phyloP scores from a whole-genome alignment of 2,329 filamentous ascomycete species.

The Colletotrichum noveboracense region DNA sequence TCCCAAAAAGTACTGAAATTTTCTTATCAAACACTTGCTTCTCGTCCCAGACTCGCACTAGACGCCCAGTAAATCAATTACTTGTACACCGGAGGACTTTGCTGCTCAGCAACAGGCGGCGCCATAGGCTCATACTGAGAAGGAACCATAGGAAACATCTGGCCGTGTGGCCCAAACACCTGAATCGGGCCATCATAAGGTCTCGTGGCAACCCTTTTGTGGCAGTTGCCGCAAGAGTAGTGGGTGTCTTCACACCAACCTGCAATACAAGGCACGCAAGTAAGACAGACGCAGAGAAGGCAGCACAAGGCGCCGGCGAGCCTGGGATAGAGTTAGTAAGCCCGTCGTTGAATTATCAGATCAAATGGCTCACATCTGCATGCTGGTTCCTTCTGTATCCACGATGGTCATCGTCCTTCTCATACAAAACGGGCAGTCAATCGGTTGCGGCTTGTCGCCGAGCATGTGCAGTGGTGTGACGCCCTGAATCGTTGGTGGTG shows the following conservation, averaged over 20 bases:
- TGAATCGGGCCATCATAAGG: constrained; percentile 25
- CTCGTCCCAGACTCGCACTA: neutral
- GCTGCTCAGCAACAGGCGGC: neutral
- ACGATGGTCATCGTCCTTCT: constrained; percentile 27
- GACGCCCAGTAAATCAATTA: neutral
- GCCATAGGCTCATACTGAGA: neutral
- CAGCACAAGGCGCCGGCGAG: constrained; percentile 33
- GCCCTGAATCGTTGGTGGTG: neutral
- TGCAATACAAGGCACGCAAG: constrained; percentile 35
- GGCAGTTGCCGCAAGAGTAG: constrained; percentile 34
- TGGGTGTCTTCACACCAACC: constrained; percentile 36
- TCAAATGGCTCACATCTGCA: neutral
- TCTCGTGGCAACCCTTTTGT: constrained; percentile 31
- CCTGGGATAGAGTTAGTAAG: no score
- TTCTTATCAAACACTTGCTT: neutral
- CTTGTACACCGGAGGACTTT: neutral
- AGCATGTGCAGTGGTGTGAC: constrained; percentile 29
- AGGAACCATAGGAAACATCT: neutral
- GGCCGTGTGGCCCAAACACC: constrained; percentile 25
- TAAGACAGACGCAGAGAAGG: constrained; percentile 34
- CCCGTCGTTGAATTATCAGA: no score
- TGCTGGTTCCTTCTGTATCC: constrained; percentile 24
- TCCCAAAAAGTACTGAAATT: no score
- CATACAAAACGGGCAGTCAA: constrained; percentile 36
- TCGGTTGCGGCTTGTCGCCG: constrained; percentile 27